phyloP scores from a whole-genome alignment of 2,329 filamentous ascomycete species.

The Ciborinia camelliae region DNA sequence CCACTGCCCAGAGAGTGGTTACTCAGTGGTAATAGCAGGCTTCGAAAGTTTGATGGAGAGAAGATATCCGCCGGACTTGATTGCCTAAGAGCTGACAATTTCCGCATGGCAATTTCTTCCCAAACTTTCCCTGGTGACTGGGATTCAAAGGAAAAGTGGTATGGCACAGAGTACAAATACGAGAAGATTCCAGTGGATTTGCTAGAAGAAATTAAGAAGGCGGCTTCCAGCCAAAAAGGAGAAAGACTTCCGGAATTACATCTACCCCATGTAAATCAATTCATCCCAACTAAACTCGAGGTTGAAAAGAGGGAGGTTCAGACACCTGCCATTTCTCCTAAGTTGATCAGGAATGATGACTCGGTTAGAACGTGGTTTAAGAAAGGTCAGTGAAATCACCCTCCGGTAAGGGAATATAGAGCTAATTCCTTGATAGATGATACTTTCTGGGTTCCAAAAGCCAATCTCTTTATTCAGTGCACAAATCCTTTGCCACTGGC shows the following conservation, averaged over 20 bases:
- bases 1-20: slow-evolving; percentile 83
- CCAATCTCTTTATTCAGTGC: slow-evolving; percentile 77
- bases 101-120: slow-evolving; percentile 78
- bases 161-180: slow-evolving; percentile 87
- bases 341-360: slow-evolving; percentile 80
- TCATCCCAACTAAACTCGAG: slow-evolving; percentile 88
- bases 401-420: not conserved
- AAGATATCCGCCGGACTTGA: slow-evolving; percentile 70
- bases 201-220: slow-evolving; percentile 64
- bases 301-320: slow-evolving; percentile 92
- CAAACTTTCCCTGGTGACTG: slow-evolving; percentile 80
- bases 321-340: slow-evolving; percentile 69
- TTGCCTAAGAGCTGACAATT: slow-evolving; percentile 81
- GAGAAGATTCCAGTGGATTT: slow-evolving; percentile 77
- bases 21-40: slow-evolving; percentile 68
- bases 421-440: slow-evolving; percentile 56
- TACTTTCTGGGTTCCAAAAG: slow-evolving; percentile 96
- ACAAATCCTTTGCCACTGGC: slow-evolving; percentile 76
- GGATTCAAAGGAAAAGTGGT: slow-evolving; percentile 93
- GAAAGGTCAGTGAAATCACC: slow-evolving; percentile 48
- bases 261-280: slow-evolving; percentile 89
- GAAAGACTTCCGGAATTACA: slow-evolving; percentile 69
- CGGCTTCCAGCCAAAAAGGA: slow-evolving; percentile 54
- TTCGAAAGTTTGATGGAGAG: slow-evolving; percentile 77
- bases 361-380: slow-evolving; percentile 89